Base-by-base conservation (phyloP, 2,329 filamentous ascomycete species). In the Lasiodiplodia gonubiensis region DNA sequence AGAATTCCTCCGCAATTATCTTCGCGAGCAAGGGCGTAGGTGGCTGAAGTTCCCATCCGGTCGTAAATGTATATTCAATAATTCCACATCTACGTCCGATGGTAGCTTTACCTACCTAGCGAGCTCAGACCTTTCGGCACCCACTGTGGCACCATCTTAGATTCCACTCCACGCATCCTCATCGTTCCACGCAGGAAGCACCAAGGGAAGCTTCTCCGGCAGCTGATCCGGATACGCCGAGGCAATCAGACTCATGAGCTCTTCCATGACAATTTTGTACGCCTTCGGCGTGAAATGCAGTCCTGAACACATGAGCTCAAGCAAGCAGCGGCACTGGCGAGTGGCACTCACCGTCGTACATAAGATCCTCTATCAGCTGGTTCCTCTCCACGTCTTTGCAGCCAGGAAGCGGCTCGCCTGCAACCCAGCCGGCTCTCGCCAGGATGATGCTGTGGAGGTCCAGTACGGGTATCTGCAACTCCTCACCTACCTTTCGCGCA, bases 391-490 rank as follows among this genome's bases (percentile, higher is more conserved):
- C 79, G 79, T 87, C 76, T 76, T 85, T 76, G 78, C 87, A 81
- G 78, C 94, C 85, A 16, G 82, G 78, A 33, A 89, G 74, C 4
- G 81, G 78, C 48, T 84, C 79, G 7, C 82, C 84, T 25, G 68
- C 61, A 48, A 74, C 71, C 80, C 86, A 89, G 1, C 84, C 84
- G 2, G 84, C 82, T 54, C 86, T 84, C 66, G 87, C 83, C 89
- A 97, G 92, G 72, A 97, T 85, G 0, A 88, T 88, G 69, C 87
- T 86, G 88, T 92, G 96, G 1, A 98, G 84, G 78, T 98, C 92
- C 25, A 97, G 81, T 1, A 94, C 85, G 0, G 88, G 84, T 3
- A 94, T 73, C 7, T 80, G 77, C 51, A 84, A 79, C 67, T 83
- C 83, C 57, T 78, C 82, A 2, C 86, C 90, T 0, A 91, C 82